Evolutionary conservation across 768 basidiomycete genomes (phyloP), one percentile per base, ranked within the genome.

Genomic region (Paxillus rubicundulus): DNA sequence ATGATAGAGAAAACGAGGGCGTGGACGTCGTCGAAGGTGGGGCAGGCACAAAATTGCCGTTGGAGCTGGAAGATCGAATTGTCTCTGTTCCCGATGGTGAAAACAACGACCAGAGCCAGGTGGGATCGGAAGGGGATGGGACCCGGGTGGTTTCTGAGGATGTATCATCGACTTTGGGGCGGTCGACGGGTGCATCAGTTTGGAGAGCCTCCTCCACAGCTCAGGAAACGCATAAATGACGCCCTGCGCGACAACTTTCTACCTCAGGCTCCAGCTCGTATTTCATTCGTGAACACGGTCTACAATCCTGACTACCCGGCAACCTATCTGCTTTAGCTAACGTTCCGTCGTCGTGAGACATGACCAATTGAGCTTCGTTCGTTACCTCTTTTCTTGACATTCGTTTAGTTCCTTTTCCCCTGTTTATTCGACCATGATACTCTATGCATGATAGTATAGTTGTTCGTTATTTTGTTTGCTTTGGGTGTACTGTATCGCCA

Each of bases 1-100:
- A 70, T 27, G 73, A 74, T n/a, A 68, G 67, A 46, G 52, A n/a
- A 0, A 55, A 55, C 5, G 63, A 61, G n/a, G 45, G 27, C 13
- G 54, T 33, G 18, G 61, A 63, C 18, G 54, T 50, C 13, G 40
- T 45, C 32, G 64, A 61, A 8, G 58, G 53, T 3, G 61, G 49
- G 44, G 45, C 48, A 28, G 53, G 48, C 28, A 49, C 24, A 14
- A 59, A 57, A 28, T 52, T 53, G 24, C 52, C 49, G 2, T 48
- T 24, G 6, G 52, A 53, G 9, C 46, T 12, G 20, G 51, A 50
- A 17, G 50, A 50, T 27, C 60, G 39, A 57, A 53, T 34, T 39
- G 43, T 45, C 37, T 18, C 42, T n/a, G 37, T 39, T 4, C 54
- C 49, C 20, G 37, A 39, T 21, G 52, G 47, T 17, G 38, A 36